These are phyloP conservation scores for Tephrocybe sp. DNA, from an alignment of 768 basidiomycete genomes.

Conservation along the genomic window DNA sequence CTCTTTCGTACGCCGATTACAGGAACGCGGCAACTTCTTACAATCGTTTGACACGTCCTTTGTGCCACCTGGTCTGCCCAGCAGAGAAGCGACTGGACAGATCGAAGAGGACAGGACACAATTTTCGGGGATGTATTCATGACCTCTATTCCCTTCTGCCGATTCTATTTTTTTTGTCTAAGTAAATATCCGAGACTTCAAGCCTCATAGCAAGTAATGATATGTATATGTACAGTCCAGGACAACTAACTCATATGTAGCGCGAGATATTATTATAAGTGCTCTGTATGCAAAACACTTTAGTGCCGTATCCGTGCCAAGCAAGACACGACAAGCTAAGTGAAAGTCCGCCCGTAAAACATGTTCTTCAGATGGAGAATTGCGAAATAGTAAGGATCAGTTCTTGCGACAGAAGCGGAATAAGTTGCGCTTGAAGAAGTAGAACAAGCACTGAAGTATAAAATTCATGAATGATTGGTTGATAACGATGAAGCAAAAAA, in stretches of 20 bases:
- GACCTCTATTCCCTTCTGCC: constrained; percentile 7
- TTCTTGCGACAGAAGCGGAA: constrained; percentile 81
- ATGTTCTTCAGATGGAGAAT: constrained; percentile 11
- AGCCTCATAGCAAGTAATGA: constrained; percentile 11
- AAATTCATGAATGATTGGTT: not conserved
- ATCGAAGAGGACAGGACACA: constrained; percentile 29
- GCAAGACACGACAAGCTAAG: constrained; percentile 1
- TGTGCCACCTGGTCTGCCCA: not conserved
- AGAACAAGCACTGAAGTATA: constrained; percentile 67
- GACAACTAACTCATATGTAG: not conserved
- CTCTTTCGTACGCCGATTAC: constrained; percentile 14
- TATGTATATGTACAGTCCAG: not conserved
- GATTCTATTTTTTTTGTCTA: not conserved
- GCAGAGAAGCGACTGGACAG: not conserved
- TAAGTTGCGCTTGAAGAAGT: constrained; percentile 81
- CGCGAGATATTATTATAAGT: not conserved
- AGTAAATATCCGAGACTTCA: constrained; percentile 3
- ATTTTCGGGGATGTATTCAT: constrained; percentile 63
- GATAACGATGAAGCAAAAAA: constrained; percentile 14
- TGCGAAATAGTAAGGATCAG: constrained; percentile 28
- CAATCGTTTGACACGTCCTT: constrained; percentile 2
- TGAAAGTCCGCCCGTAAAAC: constrained; percentile 1
- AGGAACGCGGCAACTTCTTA: constrained; percentile 6
- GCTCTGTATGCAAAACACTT: constrained; percentile 1
- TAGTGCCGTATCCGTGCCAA: not conserved